Percentiles rank a stretch among this genome's conserved stretches.
Evolutionary conservation across 139 green algal genomes (phyloP).

Genomic region (Volvox reticuliferus): DNA sequence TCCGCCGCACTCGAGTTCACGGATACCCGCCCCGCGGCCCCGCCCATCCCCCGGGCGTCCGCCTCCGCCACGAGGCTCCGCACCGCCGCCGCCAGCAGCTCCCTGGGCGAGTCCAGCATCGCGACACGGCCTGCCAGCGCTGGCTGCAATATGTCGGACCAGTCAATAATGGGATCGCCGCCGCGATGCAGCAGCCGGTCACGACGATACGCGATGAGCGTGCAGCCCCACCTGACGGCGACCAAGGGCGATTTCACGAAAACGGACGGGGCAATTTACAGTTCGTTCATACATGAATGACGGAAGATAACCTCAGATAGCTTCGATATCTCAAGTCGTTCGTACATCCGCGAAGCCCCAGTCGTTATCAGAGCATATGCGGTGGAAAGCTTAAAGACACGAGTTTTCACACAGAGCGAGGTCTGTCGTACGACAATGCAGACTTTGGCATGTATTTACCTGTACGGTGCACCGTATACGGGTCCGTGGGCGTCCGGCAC

Average conservation of each 20-base stretch:
- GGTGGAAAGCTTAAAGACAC: too few species aligned
- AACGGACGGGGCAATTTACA: too few species aligned
- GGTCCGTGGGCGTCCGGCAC: conserved; percentile 56
- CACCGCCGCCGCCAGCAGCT: conserved; percentile 84
- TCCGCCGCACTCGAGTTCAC: conserved; percentile 62
- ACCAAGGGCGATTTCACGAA: too few species aligned
- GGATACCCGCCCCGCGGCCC: background rate
- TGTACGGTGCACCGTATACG: conserved; percentile 86
- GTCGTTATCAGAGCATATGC: too few species aligned
- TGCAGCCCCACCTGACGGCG: conserved; percentile 71
- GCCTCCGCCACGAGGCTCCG: conserved; percentile 1
- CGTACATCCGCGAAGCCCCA: too few species aligned
- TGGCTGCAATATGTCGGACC: conserved; percentile 88
- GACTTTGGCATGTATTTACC: conserved; percentile 50
- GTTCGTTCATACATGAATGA: too few species aligned
- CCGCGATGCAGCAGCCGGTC: conserved; percentile 59
- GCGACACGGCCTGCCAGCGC: conserved; percentile 68
- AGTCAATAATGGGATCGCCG: conserved; percentile 70
- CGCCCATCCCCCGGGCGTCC: background rate
- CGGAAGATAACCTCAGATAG: too few species aligned
- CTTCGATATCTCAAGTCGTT: too few species aligned
- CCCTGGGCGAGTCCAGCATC: conserved; percentile 77
- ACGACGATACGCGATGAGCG: conserved; percentile 77
- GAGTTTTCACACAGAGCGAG: too few species aligned
- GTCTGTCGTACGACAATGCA: too few species aligned